Base-by-base conservation (phyloP, 352 stramenopile genomes). In the Phytophthora fragariaefolia region DNA sequence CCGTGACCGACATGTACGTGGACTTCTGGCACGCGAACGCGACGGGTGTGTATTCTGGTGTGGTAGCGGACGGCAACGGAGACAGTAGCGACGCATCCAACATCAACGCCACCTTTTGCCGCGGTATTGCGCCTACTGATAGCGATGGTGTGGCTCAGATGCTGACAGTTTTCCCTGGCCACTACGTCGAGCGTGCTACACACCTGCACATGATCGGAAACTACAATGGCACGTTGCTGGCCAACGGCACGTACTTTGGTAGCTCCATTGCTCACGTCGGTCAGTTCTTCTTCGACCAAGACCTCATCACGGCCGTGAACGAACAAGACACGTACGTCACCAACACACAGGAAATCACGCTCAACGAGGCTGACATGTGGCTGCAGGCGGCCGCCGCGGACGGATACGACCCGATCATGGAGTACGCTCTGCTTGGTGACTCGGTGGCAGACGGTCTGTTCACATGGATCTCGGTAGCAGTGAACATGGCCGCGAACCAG, bases 1-100 rank as follows among this genome's bases (percentile, higher is more conserved):
- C 66, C 18, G 66, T 74, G 20, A 53, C 40, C 6, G 36, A 71
- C 49, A 63, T 71, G 53, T 74, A 70, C 49, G 52, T 74, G 13
- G 66, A 74, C 40, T 74, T 70, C 48, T 74, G 66, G 68, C 68
- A 76, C 52, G 65, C 62, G 9, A 76, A 76, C 26, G 56, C 63
- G 20, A 76, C 68, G 24, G 68, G 68, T 13, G 68, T 76, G 20
- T 76, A 76, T 52, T 76, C 62, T 17, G 52, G 68, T 22, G 56
- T 76, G 9, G 26, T 72, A 1, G 62, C 63, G 17, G 36, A 66
- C 24, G 57, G 68, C 47, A 75, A 75, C 40, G 68, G 68, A 62
- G 58, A 76, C 52, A 76, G 62, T 32, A 65, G 43, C 6, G 68
- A 72, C 22, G 40, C 57, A n/a, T 69, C 56, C 30, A 76, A 76